These are phyloP conservation scores for Gastrodia elata DNA, from an alignment of 106 monocot genomes.

Conservation along the genomic window DNA sequence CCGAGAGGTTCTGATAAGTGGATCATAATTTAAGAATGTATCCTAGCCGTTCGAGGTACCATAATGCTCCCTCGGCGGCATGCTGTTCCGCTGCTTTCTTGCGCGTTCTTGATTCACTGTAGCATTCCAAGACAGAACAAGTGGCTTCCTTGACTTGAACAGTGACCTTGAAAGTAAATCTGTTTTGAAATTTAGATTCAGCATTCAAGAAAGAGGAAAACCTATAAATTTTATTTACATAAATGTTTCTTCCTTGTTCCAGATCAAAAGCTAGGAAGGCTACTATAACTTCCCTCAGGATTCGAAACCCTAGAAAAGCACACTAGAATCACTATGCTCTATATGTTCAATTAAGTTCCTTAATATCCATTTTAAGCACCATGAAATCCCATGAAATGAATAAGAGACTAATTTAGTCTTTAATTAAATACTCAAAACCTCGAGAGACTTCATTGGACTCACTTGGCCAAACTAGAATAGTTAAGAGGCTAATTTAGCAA, in stretches of 20 bases:
- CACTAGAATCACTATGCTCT: not conserved
- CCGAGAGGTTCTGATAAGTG: not conserved
- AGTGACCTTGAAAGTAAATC: slow-evolving; percentile 66
- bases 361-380: too few relatives aligned
- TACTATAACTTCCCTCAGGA: too few relatives aligned
- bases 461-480: too few relatives aligned
- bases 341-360: too few relatives aligned
- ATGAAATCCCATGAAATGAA: too few relatives aligned
- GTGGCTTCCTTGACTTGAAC: slow-evolving; percentile 24
- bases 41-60: slow-evolving; percentile 61
- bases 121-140: slow-evolving; percentile 43
- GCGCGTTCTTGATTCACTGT: slow-evolving; percentile 41
- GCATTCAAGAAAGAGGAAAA: not conserved
- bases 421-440: too few relatives aligned
- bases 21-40: slow-evolving; percentile 8
- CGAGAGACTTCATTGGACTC: too few relatives aligned
- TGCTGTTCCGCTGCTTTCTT: slow-evolving; percentile 78
- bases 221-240: not conserved
- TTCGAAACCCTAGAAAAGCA: too few relatives aligned
- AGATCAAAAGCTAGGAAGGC: not conserved
- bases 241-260: not conserved
- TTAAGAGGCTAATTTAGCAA: too few relatives aligned
- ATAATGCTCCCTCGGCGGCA: slow-evolving; percentile 75
- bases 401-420: too few relatives aligned
- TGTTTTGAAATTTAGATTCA: slow-evolving; percentile 14